Evolutionary conservation across 306 rosid genomes (phyloP).

Genomic region (Dryas drummondii): DNA sequence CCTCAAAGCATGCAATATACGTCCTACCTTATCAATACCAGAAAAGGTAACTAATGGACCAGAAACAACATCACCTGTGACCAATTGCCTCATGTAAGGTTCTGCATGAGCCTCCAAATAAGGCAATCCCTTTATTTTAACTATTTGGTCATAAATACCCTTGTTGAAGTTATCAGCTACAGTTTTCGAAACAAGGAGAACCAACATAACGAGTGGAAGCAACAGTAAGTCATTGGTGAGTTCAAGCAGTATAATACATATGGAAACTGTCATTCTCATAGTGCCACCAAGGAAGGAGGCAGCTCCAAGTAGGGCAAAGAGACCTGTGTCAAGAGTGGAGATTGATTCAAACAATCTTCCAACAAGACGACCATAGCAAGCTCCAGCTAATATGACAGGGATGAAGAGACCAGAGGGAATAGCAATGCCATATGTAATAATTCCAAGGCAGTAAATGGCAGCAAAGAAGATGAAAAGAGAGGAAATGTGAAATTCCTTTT

Average conservation of each 20-base stretch:
- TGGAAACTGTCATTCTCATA: constrained; percentile 97
- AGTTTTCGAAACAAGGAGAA: constrained; percentile 71
- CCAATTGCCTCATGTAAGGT: constrained; percentile 74
- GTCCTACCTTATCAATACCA: constrained; percentile 72
- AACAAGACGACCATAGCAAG: constrained; percentile 75
- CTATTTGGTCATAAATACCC: constrained; percentile 85
- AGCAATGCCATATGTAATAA: constrained; percentile 81
- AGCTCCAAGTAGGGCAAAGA: constrained; percentile 91
- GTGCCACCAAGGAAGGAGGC: constrained; percentile 96
- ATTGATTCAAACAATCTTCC: constrained; percentile 58
- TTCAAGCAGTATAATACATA: constrained; percentile 82
- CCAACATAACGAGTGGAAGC: constrained; percentile 84
- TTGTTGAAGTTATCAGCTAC: constrained; percentile 75
- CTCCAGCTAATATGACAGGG: constrained; percentile 84
- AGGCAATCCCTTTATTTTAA: constrained; percentile 76
- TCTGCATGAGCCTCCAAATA: constrained; percentile 79
- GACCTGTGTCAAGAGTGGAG: constrained; percentile 62
- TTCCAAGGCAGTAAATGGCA: constrained; percentile 59
- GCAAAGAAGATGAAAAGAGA: constrained; percentile 64
- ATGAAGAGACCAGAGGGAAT: constrained; percentile 89
- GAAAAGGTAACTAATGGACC: constrained; percentile 62
- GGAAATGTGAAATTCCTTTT: constrained; percentile 56
- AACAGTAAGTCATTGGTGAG: constrained; percentile 71
- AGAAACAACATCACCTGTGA: constrained; percentile 66
- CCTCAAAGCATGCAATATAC: constrained; percentile 49